phyloP scores from a whole-genome alignment of 2,329 filamentous ascomycete genomes.

The Monilinia aucupariae region DNA sequence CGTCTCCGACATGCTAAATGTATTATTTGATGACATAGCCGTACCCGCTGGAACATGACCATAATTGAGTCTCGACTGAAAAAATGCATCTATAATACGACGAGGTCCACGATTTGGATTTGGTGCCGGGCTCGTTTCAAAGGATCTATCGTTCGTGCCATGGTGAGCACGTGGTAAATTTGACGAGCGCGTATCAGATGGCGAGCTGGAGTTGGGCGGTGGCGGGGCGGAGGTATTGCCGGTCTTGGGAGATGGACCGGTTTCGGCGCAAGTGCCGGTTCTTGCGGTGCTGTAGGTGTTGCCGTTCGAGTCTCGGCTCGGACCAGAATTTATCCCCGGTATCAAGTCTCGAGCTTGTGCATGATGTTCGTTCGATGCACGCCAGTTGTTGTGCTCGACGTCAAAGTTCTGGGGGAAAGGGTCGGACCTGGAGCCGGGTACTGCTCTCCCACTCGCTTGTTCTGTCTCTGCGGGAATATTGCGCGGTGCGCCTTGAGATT shows the following conservation, averaged over 20 bases:
- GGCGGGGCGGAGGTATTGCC: constrained; percentile 44
- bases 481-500: background rate
- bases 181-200: constrained; percentile 38
- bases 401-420: constrained; percentile 10
- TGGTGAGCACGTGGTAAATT: constrained; percentile 27
- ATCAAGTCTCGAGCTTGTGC: background rate
- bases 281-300: constrained; percentile 30
- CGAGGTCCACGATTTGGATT: constrained; percentile 22
- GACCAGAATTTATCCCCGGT: background rate
- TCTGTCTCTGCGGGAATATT: background rate
- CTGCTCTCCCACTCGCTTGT: background rate
- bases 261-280: constrained; percentile 37
- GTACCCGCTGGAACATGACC: constrained; percentile 21
- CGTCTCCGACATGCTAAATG: constrained; percentile 41
- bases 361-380: constrained; percentile 16
- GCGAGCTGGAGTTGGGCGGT: constrained; percentile 54
- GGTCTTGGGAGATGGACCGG: constrained; percentile 28
- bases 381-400: constrained; percentile 23
- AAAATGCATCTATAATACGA: constrained; percentile 33
- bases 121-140: constrained; percentile 47
- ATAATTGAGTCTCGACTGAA: constrained; percentile 24
- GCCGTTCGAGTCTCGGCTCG: constrained; percentile 11
- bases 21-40: constrained; percentile 27
- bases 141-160: constrained; percentile 43
- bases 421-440: constrained; percentile 14